Evolutionary conservation across 163 green algal genomes (phyloP).

Genomic region (Scenedesmus sp.): DNA sequence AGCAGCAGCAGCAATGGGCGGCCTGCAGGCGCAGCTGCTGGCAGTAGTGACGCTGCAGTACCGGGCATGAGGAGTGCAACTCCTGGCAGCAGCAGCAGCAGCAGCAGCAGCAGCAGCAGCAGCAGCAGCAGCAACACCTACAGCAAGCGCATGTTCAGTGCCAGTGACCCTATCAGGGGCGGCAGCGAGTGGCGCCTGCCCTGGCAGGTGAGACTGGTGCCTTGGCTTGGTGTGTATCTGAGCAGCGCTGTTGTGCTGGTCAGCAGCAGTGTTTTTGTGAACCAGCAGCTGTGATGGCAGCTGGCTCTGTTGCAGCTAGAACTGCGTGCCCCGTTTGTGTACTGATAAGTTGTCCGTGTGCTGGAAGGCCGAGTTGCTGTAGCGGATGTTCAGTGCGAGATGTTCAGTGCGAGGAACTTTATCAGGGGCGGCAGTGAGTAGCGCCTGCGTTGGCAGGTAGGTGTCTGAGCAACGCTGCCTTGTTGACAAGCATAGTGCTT

Average conservation of each 20-base stretch:
- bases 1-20: not conserved
- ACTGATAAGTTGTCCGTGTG: no score
- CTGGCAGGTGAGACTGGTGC: not conserved
- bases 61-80: not conserved
- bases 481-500: not conserved
- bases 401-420: constrained; percentile 29
- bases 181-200: not conserved
- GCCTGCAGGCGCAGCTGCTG: no score
- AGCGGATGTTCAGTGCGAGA: not conserved
- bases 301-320: no score
- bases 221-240: not conserved
- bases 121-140: not conserved
- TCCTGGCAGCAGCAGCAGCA: not conserved
- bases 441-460: not conserved
- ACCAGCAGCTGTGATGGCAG: not conserved
- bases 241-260: not conserved
- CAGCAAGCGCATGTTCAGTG: constrained; percentile 31
- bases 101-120: not conserved
- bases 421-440: not conserved
- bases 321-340: no score
- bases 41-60: not conserved
- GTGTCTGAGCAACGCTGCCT: not conserved
- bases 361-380: no score
- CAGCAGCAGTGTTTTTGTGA: not conserved
- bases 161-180: constrained; percentile 21